phyloP scores from a whole-genome alignment of 441 rosid species.

The Croton setiger region DNA sequence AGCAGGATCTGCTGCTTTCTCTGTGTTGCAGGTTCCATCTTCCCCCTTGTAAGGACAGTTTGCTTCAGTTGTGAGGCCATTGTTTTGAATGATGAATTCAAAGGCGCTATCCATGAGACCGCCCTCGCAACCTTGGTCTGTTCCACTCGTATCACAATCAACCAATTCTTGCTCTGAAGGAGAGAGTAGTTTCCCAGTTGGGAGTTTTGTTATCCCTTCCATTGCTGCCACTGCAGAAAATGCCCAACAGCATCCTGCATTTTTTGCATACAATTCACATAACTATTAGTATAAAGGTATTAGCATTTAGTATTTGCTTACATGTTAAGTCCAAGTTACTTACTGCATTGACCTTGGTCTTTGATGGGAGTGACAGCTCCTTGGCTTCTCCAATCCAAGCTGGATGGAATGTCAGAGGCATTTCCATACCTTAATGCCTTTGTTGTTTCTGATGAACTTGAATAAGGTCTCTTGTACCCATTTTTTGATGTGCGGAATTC shows the following conservation, averaged over 20 bases:
- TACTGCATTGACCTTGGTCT: conserved; percentile 81
- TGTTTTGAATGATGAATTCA: conserved; percentile 54
- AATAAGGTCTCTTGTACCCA: conserved; percentile 44
- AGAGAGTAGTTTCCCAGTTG: conserved; percentile 46
- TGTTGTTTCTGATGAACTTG: conserved; percentile 21
- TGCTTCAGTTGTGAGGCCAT: conserved; percentile 55
- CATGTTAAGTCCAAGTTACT: not conserved
- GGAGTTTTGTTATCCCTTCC: conserved; percentile 67
- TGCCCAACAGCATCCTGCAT: conserved; percentile 83
- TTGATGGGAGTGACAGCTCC: conserved; percentile 69
- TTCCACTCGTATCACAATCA: conserved; percentile 60
- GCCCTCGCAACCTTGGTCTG: conserved; percentile 68
- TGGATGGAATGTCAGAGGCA: conserved; percentile 29
- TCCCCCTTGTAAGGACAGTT: conserved; percentile 48
- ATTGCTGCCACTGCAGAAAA: conserved; percentile 77
- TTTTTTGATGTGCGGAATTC: conserved; percentile 60
- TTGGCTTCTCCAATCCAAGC: conserved; percentile 66
- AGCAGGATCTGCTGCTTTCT: conserved; percentile 22
- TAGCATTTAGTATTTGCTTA: no score
- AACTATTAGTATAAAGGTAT: not conserved
- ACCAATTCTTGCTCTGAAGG: conserved; percentile 70
- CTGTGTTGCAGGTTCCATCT: conserved; percentile 37
- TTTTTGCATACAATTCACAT: not conserved
- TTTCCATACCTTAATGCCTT: conserved; percentile 47
- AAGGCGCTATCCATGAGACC: conserved; percentile 73